phyloP scores from a whole-genome alignment of 2,329 filamentous ascomycete genomes.

The Aspergillus ochraceus region DNA sequence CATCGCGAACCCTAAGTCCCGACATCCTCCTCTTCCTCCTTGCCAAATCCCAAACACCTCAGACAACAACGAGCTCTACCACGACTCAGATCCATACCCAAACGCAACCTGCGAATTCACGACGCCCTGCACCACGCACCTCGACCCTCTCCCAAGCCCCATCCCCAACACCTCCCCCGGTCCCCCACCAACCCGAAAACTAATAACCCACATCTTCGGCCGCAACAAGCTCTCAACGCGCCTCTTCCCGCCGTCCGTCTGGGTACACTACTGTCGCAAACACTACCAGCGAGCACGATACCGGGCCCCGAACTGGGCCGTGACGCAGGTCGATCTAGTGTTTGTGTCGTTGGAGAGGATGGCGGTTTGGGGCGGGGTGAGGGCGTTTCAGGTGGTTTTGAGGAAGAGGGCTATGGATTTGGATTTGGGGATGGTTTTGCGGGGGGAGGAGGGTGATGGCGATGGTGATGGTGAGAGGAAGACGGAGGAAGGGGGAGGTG shows the following conservation, averaged over 20 bases:
- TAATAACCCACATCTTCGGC: slow-evolving; percentile 78
- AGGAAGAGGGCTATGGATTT: slow-evolving; percentile 58
- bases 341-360: slow-evolving; percentile 63
- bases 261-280: slow-evolving; percentile 77
- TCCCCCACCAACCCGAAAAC: slow-evolving; percentile 55
- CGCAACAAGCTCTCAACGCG: slow-evolving; percentile 78
- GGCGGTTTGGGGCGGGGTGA: slow-evolving; percentile 61
- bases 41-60: not conserved
- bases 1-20: too few relatives aligned
- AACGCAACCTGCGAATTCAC: slow-evolving; percentile 16
- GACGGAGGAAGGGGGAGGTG: too few relatives aligned
- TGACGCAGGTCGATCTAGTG: slow-evolving; percentile 64
- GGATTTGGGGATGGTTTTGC: too few relatives aligned
- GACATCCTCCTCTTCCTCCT: not conserved
- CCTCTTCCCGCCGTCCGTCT: slow-evolving; percentile 66
- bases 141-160: not conserved
- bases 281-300: slow-evolving; percentile 78
- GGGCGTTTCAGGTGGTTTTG: slow-evolving; percentile 62
- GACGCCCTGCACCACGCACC: slow-evolving; percentile 9
- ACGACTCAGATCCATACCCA: not conserved
- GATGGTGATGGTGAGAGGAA: too few relatives aligned
- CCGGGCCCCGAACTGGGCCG: slow-evolving; percentile 60
- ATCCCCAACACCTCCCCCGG: not conserved
- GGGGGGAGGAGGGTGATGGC: slow-evolving; percentile 6
- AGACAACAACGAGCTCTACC: not conserved